Evolutionary conservation across 106 monocot species (phyloP).

Genomic region (Dioscorea dumetorum): DNA sequence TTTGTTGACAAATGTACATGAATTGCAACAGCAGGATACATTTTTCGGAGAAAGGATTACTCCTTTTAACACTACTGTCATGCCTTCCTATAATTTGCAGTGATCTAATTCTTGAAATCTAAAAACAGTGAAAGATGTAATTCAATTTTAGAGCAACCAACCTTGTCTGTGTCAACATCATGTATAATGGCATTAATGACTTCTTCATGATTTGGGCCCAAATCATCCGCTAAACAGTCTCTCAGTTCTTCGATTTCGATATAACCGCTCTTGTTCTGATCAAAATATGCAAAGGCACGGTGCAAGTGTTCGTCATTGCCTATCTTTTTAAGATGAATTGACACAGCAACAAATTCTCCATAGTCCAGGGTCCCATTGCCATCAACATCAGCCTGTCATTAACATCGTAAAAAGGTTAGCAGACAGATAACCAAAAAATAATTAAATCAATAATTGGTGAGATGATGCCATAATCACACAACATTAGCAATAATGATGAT

Average conservation of each 20-base stretch:
- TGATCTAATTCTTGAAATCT: too few relatives aligned
- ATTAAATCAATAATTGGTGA: too few relatives aligned
- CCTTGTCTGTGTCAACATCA: constrained; percentile 69
- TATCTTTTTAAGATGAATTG: constrained; percentile 43
- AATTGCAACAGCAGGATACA: too few relatives aligned
- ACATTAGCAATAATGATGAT: too few relatives aligned
- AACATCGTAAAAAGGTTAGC: constrained; percentile 1
- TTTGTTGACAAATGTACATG: too few relatives aligned
- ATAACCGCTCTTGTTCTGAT: constrained; percentile 55
- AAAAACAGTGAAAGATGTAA: neutral
- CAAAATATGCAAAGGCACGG: constrained; percentile 59
- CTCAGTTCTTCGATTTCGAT: constrained; percentile 73
- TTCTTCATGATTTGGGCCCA: constrained; percentile 50
- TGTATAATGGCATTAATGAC: constrained; percentile 52
- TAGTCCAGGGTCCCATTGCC: constrained; percentile 49
- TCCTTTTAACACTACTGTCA: too few relatives aligned
- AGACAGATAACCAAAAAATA: too few relatives aligned
- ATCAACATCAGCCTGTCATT: constrained; percentile 52
- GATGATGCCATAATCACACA: too few relatives aligned
- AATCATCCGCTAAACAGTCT: constrained; percentile 40
- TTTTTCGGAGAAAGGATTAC: too few relatives aligned
- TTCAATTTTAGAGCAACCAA: constrained; percentile 11
- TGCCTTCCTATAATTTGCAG: too few relatives aligned
- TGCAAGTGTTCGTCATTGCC: constrained; percentile 59
- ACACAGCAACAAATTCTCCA: constrained; percentile 50